Evolutionary conservation across 768 basidiomycete genomes (phyloP).

Genomic region (Mycena olivaceomarginata): DNA sequence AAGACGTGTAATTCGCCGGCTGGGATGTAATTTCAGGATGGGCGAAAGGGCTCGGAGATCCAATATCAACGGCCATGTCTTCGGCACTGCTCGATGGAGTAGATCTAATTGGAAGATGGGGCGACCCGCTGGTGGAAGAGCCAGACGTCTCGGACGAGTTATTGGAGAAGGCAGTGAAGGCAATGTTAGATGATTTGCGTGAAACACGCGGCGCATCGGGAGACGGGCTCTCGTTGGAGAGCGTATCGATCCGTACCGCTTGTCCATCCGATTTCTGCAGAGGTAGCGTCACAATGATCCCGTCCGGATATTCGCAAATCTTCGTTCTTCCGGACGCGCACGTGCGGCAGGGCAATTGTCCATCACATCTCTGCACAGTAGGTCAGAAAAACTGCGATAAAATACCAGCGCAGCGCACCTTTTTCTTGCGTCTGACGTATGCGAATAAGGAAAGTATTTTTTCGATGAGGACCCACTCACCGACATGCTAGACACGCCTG

Average conservation of each 20-base stretch:
- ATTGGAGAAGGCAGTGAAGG: not conserved
- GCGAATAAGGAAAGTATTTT: not conserved
- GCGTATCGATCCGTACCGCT: not conserved
- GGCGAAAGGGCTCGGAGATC: slow-evolving; percentile 1
- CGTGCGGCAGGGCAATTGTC: slow-evolving; percentile 28
- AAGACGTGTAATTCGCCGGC: not conserved
- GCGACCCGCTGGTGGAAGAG: not conserved
- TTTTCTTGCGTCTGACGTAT: slow-evolving; percentile 34
- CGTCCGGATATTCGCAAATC: slow-evolving; percentile 35
- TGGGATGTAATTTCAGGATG: not conserved
- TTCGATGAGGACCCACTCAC: not conserved
- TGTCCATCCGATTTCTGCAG: not conserved
- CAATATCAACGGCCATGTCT: not conserved
- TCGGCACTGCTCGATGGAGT: not conserved
- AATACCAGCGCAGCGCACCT: not conserved
- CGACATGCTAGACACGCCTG: slow-evolving; percentile 39
- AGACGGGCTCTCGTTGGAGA: not conserved
- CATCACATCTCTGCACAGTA: slow-evolving; percentile 26
- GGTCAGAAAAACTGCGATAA: not conserved
- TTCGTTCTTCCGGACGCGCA: slow-evolving; percentile 11
- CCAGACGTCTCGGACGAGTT: not conserved
- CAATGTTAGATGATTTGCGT: not conserved
- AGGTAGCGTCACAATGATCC: not conserved
- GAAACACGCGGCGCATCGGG: not conserved
- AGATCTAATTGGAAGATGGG: not conserved